Percentiles rank a stretch among this genome's conserved stretches.
phyloP scores from a whole-genome alignment of 257 asterid genomes.

The Ocimum tenuiflorum region DNA sequence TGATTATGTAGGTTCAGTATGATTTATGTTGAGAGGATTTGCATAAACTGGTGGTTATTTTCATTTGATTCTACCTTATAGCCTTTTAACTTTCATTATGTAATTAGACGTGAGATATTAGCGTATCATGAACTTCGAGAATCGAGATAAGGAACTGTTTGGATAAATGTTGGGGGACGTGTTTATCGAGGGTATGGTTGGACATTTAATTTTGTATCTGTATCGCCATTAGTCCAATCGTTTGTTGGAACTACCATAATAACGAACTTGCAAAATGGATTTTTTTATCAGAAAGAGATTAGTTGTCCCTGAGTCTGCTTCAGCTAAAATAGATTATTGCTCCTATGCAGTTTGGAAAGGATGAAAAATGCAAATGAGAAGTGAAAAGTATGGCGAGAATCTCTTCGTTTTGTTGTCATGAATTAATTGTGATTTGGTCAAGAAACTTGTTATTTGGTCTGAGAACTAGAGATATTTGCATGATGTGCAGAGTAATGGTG shows the following conservation, averaged over 20 bases:
- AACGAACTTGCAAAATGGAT: too few relatives aligned
- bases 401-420: background rate
- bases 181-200: background rate
- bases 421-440: background rate
- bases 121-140: background rate
- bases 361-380: background rate
- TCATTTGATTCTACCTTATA: background rate
- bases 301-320: too few relatives aligned
- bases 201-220: too few relatives aligned
- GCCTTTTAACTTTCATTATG: background rate
- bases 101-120: too few relatives aligned
- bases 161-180: background rate
- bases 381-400: background rate
- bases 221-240: too few relatives aligned
- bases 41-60: background rate
- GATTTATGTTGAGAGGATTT: background rate
- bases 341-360: too few relatives aligned
- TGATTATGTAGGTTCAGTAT: background rate
- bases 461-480: background rate
- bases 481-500: slow-evolving; percentile 1
- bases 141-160: background rate
- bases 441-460: background rate
- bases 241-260: too few relatives aligned
- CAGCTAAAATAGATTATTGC: too few relatives aligned
- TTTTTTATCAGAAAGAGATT: too few relatives aligned